A percentile compares a stretch with the other conserved stretches of the same genome.
These are phyloP conservation scores for Apiotrichum montevideense DNA, from an alignment of 1,284 basidiomycete genomes.

Conservation along the genomic window DNA sequence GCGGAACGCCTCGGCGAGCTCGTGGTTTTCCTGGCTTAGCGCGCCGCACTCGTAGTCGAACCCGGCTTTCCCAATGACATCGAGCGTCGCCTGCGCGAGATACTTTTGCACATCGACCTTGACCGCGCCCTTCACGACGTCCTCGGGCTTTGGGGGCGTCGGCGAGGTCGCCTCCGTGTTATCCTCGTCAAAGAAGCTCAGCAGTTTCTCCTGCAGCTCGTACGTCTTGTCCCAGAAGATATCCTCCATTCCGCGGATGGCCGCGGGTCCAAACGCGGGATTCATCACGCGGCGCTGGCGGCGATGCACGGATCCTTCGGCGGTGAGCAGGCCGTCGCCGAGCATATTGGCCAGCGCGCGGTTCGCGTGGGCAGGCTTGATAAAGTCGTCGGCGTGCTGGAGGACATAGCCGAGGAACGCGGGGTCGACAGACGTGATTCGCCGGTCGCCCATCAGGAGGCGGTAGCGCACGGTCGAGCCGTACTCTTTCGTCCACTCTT, in stretches of 20 bases:
- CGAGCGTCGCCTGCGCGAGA: slow-evolving; percentile 58
- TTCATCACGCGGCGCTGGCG: slow-evolving; percentile 51
- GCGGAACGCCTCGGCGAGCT: slow-evolving; percentile 31
- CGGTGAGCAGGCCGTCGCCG: slow-evolving; percentile 40
- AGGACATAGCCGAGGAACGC: slow-evolving; percentile 59
- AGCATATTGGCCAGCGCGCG: slow-evolving; percentile 51
- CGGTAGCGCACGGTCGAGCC: slow-evolving; percentile 23
- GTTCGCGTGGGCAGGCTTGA: slow-evolving; percentile 59
- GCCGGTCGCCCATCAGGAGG: slow-evolving; percentile 17
- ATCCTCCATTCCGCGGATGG: slow-evolving; percentile 49
- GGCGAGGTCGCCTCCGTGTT: background rate
- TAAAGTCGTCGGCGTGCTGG: slow-evolving; percentile 57
- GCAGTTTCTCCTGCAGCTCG: slow-evolving; percentile 48
- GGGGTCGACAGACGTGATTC: slow-evolving; percentile 59
- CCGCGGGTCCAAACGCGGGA: slow-evolving; percentile 44
- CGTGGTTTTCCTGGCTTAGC: slow-evolving; percentile 28
- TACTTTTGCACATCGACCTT: slow-evolving; percentile 55
- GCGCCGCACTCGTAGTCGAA: slow-evolving; percentile 55
- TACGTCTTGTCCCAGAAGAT: slow-evolving; percentile 61
- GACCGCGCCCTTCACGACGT: slow-evolving; percentile 3
- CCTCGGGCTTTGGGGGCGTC: slow-evolving; percentile 6
- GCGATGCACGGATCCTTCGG: slow-evolving; percentile 52
- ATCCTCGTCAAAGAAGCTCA: slow-evolving; percentile 11
- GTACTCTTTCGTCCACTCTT: slow-evolving; percentile 20
- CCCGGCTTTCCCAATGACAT: slow-evolving; percentile 62